Evolutionary conservation across 2,329 filamentous ascomycete species (phyloP).

Genomic region (Xylaria polymorpha): DNA sequence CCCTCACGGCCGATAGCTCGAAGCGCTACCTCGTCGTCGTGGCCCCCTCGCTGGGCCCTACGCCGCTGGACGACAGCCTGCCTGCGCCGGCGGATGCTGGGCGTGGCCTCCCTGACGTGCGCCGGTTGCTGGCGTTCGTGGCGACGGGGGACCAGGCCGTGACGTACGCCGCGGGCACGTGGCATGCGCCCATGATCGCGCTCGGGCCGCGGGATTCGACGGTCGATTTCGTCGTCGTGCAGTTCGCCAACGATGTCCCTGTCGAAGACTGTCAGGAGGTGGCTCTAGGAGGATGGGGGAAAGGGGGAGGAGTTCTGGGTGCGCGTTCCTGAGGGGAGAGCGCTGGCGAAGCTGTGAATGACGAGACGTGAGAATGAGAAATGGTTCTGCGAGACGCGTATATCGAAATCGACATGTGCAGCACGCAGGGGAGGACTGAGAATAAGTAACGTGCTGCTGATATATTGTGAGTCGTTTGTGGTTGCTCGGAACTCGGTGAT

Average conservation of each 20-base stretch:
- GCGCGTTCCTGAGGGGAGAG: slow-evolving; percentile 36
- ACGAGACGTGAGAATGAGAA: neutral
- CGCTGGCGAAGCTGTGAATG: slow-evolving; percentile 26
- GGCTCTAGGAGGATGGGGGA: slow-evolving; percentile 47
- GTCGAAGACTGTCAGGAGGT: slow-evolving; percentile 92
- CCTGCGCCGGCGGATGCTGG: slow-evolving; percentile 56
- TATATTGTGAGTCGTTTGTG: neutral
- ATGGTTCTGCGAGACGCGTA: neutral
- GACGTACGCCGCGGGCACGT: slow-evolving; percentile 91
- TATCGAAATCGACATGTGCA: neutral
- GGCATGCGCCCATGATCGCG: slow-evolving; percentile 96
- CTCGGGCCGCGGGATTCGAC: slow-evolving; percentile 69
- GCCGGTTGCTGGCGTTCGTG: slow-evolving; percentile 78
- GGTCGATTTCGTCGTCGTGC: slow-evolving; percentile 88
- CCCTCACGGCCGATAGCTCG: slow-evolving; percentile 65
- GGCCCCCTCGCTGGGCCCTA: slow-evolving; percentile 75
- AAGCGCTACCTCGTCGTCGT: slow-evolving; percentile 85
- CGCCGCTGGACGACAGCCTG: slow-evolving; percentile 52
- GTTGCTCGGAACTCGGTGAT: neutral
- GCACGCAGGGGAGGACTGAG: neutral
- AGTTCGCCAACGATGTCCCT: slow-evolving; percentile 85
- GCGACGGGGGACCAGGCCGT: slow-evolving; percentile 84
- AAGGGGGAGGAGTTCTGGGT: slow-evolving; percentile 43
- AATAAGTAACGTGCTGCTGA: neutral
- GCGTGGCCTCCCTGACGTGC: slow-evolving; percentile 76